Evolutionary conservation across 495 filamentous ascomycete genomes (phyloP), one percentile per base, ranked within the genome.

Genomic region (Trichoderma orchidacearum): DNA sequence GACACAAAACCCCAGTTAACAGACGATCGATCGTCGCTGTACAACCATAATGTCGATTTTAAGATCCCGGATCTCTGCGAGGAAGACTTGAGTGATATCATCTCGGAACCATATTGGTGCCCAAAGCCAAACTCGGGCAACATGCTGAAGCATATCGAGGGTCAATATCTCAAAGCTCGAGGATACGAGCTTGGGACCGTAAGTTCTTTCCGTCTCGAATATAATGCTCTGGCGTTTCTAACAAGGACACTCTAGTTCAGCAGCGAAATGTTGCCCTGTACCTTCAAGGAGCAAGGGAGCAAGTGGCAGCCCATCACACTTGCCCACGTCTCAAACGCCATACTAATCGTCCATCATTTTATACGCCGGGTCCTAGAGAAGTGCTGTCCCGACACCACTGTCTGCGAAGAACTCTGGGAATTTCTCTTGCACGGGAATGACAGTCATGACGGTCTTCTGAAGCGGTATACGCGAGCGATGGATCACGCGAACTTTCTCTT

Each of bases 401-500:
- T 55, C 54, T 12, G 54, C 18, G 31, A 25, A 9, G 21, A n/a
- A 21, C 54, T 55, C 21, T 35, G 30, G 31, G 53, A 48, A 4
- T 35, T 21, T 41, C 35, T 64, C 3, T 25, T 45, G 17, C 11
- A 45, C 12, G 38, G 38, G 0, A 5, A 23, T 25, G 38, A 45
- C 9, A 21, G 38, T 1, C 41, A 56, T 25, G 55, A 64, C 28
- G 48, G 34, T 13, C 60, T 64, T 23, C 36, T 64, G 1, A 54
- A 55, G 50, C 34, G 53, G 9, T 64, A 64, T 41, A 28, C 51
- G 41, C 51, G 15, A 36, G 62, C 57, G 23, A 55, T 62, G 53
- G 31, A 36, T 28, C 60, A 64, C 41, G 62, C 53, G 3, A 32
- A 25, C 21, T 36, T 64, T 23, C 54, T 64, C 17, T 52, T 64